Base-by-base conservation (phyloP, 108 stramenopile species). In the Aurantiochytrium sp. region DNA sequence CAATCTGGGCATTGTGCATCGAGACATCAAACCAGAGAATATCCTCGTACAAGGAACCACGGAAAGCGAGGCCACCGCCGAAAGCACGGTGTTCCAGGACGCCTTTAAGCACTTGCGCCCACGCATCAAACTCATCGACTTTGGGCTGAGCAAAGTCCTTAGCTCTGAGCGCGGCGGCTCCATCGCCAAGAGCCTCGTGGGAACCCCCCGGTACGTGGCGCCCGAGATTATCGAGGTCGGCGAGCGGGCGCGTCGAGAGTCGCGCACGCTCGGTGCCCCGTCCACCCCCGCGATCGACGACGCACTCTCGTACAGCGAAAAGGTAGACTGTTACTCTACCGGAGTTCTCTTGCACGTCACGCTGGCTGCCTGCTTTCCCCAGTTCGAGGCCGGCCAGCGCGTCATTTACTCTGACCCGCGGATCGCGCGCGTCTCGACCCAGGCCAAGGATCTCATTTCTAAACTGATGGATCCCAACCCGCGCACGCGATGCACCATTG, bases 1-100 rank as follows among this genome's bases (percentile, higher is more conserved):
- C 91, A 87, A 91, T 72, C 92, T 93, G 47, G 97, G 96, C 57
- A 97, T 94, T 89, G 95, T 98, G 64, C 97, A 98, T 92, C 94
- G 98, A 21, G 98, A 97, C 87, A 93, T 98, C 89, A 98, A 98
- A 91, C 96, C 96, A 3, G 98, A 99, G 89, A 99, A 99, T 89
- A 93, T 98, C 25, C 92, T 99, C 44, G 90, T 97, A 53, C 89
- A 92, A 45, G 97, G 96, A 5, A 90, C 91, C 59, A 91, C 83
- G 2, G 91, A 91, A 71, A 97, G 97, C 16, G 98, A 99, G 76
- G 51, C 51, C n/a, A 28, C 12, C 23, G 16, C 45, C 16, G 49
- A 83, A 12, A 23, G 49, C 49, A 23, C 64, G 8, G 76, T 83
- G 19, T 83, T 83, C 76, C 45, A 83, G 49, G 76, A 83, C 76